Base-by-base conservation (phyloP, 1,284 basidiomycete genomes). In the Neonothopanus nambi region DNA sequence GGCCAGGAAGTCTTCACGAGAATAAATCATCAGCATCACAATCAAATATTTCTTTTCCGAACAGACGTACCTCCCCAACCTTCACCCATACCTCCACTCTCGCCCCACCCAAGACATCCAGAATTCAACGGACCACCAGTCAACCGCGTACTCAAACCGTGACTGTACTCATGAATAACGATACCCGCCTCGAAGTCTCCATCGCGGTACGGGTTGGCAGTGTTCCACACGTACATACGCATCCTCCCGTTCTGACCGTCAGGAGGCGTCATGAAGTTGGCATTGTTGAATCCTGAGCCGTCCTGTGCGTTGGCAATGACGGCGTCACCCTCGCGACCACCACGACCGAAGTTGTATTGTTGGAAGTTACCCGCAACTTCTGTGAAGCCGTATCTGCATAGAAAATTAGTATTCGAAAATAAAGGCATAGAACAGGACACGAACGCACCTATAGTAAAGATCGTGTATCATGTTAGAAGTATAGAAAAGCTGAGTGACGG, bases 211-310 rank as follows among this genome's bases (percentile, higher is more conserved):
- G 95, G 95, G 20, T 82, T 77, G 8, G 85, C 88, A 1, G 91
- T 93, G 72, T 92, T 90, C 95, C 95, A 98, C 42, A 95, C 76
- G 75, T 96, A 98, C 96, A 98, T 98, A 61, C 95, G 82, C 90
- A 95, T 95, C 55, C 92, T 86, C 9, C 91, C 91, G 63, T 88
- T 85, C 74, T 85, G 83, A 41, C 78, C 78, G 57, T 81, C 88
- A 51, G 88, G 88, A 54, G 88, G 88, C 0, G 87, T 90, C 87
- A 89, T 88, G 70, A 90, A 88, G 74, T 90, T 88, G 41, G 88
- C 90, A 59, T 93, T 93, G 79, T 95, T 94, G 74, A 84, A 95
- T 3, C 95, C 95, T 20, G 85, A 89, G 40, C 94, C 94, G 64
- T 97, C 95, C 72, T 97, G 94, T 1, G 95, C 95, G 64, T 96